A percentile compares a stretch with the other conserved stretches of the same genome.
Evolutionary conservation across 2,329 filamentous ascomycete species (phyloP).

Genomic region (Scolecobasidium constrictum): DNA sequence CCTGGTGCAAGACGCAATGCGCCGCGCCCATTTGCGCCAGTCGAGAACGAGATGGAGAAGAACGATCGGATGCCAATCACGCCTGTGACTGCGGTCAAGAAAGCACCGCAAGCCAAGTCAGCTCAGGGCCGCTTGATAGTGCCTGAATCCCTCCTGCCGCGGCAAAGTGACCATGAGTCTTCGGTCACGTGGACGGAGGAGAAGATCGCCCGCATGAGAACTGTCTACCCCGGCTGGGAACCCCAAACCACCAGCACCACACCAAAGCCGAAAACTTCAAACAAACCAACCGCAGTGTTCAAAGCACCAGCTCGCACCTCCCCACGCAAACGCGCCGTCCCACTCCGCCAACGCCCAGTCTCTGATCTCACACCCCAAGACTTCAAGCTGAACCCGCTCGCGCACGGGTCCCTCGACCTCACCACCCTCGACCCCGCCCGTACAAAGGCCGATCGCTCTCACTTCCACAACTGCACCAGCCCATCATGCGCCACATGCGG

Average conservation of each 20-base stretch:
- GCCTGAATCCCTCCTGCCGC: no score
- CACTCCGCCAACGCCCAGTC: slow-evolving; percentile 36
- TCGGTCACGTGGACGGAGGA: no score
- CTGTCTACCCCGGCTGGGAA: no score
- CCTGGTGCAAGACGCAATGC: no score
- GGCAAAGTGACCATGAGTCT: no score
- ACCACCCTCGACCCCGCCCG: slow-evolving; percentile 69
- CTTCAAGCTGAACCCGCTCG: slow-evolving; percentile 60
- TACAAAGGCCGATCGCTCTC: slow-evolving; percentile 55
- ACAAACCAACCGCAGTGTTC: no score
- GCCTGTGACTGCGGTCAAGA: background rate
- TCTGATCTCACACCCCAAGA: slow-evolving; percentile 53
- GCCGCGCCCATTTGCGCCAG: no score
- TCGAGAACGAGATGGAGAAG: no score
- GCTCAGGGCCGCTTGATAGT: no score
- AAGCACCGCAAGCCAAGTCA: no score
- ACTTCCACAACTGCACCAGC: slow-evolving; percentile 63
- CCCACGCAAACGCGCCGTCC: background rate
- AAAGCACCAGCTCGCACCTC: background rate
- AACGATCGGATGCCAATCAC: background rate
- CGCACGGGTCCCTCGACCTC: slow-evolving; percentile 59
- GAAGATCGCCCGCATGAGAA: no score
- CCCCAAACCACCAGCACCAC: no score
- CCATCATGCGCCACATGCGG: slow-evolving; percentile 59
- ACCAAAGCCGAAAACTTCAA: background rate